Base-by-base conservation (phyloP, 2,329 filamentous ascomycete genomes). In the Hymenoscyphus occultus region DNA sequence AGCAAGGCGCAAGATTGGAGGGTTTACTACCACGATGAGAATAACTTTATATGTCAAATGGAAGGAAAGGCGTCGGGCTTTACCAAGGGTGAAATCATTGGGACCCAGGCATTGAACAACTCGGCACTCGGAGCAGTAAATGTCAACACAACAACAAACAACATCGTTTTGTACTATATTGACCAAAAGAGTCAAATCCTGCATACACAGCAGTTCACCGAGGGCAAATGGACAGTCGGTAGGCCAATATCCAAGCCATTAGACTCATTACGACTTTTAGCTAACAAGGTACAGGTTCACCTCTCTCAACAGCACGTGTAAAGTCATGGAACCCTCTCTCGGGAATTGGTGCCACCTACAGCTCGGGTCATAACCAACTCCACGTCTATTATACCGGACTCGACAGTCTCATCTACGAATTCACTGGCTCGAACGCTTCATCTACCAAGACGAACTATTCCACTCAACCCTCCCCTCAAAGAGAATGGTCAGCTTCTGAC, bases 311-410 rank as follows among this genome's bases (percentile, higher is more conserved):
- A 2, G 59, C 54, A 12, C 60, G 61, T 6, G 51, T 70, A 28
- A 31, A 42, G 6, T 54, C 51, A 4, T 72, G 67, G 68, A 69
- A 70, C 54, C 68, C 69, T 2, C 40, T 61, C 22, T 69, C 70
- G 12, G 68, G 70, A 13, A 64, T 72, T 4, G 66, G 64, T 3
- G 67, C 68, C 7, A 63, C 67, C 7, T 70, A 71, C 59, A 64
- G 60, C 1, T 39, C 54, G 1, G 22, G 12, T 3, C 62, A 61
- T 57, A 67, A 72, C 35, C 66, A 71, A 61, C 58, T 71, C 0
- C 70, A 69, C 51, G 65, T 72, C 22, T 72, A 68, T 64, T 72
- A 70, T 45, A 71, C 69, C 2, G 70, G 70, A 2, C 59, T 68
- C 6, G 70, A 72, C 48, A 31, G 39, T 22, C 60, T 67, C 3